Evolutionary conservation across 192 early-diverging fungal species (phyloP), one percentile per base, ranked within the genome.

Genomic region (Coemansia sp.): DNA sequence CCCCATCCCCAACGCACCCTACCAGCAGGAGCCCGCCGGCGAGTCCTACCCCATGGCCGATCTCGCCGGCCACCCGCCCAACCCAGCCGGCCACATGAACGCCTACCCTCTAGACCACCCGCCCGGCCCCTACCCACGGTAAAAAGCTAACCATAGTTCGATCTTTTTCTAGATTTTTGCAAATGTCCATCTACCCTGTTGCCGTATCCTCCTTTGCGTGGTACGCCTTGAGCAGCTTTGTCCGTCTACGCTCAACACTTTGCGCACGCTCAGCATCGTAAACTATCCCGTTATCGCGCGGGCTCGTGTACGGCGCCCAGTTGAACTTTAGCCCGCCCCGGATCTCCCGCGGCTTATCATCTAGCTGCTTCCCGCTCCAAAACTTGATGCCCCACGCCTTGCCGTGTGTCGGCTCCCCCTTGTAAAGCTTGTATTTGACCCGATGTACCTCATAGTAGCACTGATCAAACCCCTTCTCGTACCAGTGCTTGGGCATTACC

Each of bases 271-370:
- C 47, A 2, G 22, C 16, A 33, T 61, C 54, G 28, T 70, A 69
- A 7, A 22, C 28, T 12, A 70, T 47, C 1, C 60, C 60, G 14
- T 59, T 47, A 7, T 25, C 23, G n/a, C 46, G 30, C 4, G 67
- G 67, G 43, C 67, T 70, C 18, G 43, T 41, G 23, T 70, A 70
- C 33, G 23, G 17, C 16, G 30, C 38, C 67, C 67, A 70, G 31
- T 44, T 61, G 35, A 70, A 70, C 47, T 70, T 70, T 8, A 63
- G 45, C 4, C 67, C 54, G 13, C 67, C 67, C 11, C 51, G 40
- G 38, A 70, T 62, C 22, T 59, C 54, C 30, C 45, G 43, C 12
- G 67, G 60, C n/a, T 49, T 35, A 1, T 57, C 29, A 8, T 39
- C 23, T 0, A 53, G 30, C 1, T 37, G 26, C 38, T 63, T 63